Base-by-base conservation (phyloP, 345 rosid genomes). In the Citrus cavaleriei region DNA sequence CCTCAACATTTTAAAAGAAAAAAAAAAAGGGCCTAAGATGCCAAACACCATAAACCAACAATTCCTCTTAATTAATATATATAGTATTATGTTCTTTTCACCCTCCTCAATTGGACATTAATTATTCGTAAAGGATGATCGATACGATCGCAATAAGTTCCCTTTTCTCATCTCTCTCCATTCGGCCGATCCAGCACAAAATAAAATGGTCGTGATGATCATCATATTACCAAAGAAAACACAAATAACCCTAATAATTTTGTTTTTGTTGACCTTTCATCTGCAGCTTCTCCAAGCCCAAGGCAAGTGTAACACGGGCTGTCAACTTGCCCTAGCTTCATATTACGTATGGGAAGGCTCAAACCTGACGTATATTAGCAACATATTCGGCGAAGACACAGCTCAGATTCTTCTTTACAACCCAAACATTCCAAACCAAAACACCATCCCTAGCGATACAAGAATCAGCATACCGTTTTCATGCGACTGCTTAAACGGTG, bases 401-500 rank as follows among this genome's bases (percentile, higher is more conserved):
- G 40, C 84, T 7, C 77, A 83, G 46, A 82, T 84, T 28, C 85
- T 84, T 28, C 75, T 9, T 0, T 86, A 81, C 84, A 89, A 87
- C 38, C 86, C 90, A 4, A 13, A 71, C 0, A 37, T 84, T 73
- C 51, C 75, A 4, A 81, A 77, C n/a, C 83, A 14, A 60, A 85
- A 84, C 42, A 32, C 37, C 25, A 40, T 86, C 46, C 38, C 3
- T 13, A 3, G 22, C 2, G 82, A 72, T 14, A 55, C 82, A 16
- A 63, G 89, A 51, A 72, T 87, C 80, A 75, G 75, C 83, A 73
- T 86, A 0, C 89, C 92, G 40, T 87, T 87, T 54, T 70, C 90
- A 0, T 87, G 89, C 25, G 87, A 75, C 59, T 89, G 92, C 85
- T 68, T 89, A 24, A 86, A 87, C 74, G 88, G 86, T 14, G 86